Evolutionary conservation across 345 rosid species (phyloP).

Genomic region (Eutrema heterophyllum): DNA sequence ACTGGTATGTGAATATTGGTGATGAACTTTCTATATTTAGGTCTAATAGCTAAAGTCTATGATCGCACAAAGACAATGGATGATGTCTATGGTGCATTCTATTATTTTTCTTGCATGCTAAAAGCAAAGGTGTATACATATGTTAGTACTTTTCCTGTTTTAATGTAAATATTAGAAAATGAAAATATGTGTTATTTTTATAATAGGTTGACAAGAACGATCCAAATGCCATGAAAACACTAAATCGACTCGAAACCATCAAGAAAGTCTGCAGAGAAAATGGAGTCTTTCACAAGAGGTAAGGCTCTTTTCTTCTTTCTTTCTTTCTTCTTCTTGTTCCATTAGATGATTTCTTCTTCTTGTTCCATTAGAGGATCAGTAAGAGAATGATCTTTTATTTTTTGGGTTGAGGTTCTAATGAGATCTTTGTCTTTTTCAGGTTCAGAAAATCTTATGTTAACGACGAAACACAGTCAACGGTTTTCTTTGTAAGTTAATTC

Average conservation of each 20-base stretch:
- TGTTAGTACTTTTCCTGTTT: neutral
- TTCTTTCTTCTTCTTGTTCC: neutral
- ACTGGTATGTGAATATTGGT: neutral
- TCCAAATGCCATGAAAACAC: constrained; percentile 58
- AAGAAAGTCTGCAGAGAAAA: constrained; percentile 58
- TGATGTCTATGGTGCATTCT: constrained; percentile 83
- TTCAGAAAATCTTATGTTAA: constrained; percentile 54
- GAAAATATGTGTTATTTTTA: neutral
- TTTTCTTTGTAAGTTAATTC: constrained; percentile 15
- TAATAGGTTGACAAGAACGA: constrained; percentile 58
- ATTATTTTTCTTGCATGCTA: constrained; percentile 57
- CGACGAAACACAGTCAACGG: constrained; percentile 15
- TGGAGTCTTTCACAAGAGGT: constrained; percentile 57
- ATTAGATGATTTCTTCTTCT: neutral
- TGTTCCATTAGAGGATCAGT: neutral
- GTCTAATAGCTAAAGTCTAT: constrained; percentile 78
- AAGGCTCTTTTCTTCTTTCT: neutral
- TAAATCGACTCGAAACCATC: constrained; percentile 53
- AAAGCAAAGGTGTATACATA: constrained; percentile 50
- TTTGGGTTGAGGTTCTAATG: neutral
- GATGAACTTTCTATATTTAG: constrained; percentile 25
- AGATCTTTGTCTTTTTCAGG: neutral
- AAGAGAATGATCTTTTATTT: neutral
- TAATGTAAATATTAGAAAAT: neutral
- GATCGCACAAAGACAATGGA: constrained; percentile 66